These are phyloP conservation scores for Nepenthes mirabilis DNA, from an alignment of 148 eudicot genomes.

Conservation along the genomic window DNA sequence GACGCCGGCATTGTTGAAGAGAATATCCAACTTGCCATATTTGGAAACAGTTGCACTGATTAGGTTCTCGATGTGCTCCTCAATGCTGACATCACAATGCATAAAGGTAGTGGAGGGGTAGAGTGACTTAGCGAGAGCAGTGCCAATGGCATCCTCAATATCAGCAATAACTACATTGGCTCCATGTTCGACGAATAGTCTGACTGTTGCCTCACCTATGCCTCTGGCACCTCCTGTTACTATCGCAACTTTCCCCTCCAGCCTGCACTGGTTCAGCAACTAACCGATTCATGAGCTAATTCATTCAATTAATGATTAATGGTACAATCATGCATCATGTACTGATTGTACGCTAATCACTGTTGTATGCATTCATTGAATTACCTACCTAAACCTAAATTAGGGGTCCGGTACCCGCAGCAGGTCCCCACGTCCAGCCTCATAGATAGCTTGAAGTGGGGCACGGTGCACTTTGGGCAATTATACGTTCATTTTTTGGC, in stretches of 20 bases:
- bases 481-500: too few relatives aligned
- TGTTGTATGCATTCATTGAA: too few relatives aligned
- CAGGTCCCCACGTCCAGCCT: too few relatives aligned
- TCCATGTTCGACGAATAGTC: constrained; percentile 47
- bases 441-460: too few relatives aligned
- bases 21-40: constrained; percentile 18
- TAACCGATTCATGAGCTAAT: too few relatives aligned
- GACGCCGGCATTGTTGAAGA: constrained; percentile 22
- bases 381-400: too few relatives aligned
- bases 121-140: constrained; percentile 20
- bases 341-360: too few relatives aligned
- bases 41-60: constrained; percentile 8
- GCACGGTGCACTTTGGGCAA: too few relatives aligned
- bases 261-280: constrained; percentile 16
- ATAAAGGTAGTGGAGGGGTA: constrained; percentile 26
- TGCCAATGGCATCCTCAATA: constrained; percentile 35
- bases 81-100: constrained; percentile 48
- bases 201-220: constrained; percentile 53
- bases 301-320: too few relatives aligned
- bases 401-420: too few relatives aligned
- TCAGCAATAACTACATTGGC: constrained; percentile 63
- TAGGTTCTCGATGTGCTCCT: constrained; percentile 25
- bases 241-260: constrained; percentile 70
- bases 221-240: constrained; percentile 78
- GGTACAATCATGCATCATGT: too few relatives aligned